A percentile compares a stretch with the other conserved stretches of the same genome.
phyloP scores from a whole-genome alignment of 2,329 filamentous ascomycete species.

The Aspergillus fumigatiaffinis region DNA sequence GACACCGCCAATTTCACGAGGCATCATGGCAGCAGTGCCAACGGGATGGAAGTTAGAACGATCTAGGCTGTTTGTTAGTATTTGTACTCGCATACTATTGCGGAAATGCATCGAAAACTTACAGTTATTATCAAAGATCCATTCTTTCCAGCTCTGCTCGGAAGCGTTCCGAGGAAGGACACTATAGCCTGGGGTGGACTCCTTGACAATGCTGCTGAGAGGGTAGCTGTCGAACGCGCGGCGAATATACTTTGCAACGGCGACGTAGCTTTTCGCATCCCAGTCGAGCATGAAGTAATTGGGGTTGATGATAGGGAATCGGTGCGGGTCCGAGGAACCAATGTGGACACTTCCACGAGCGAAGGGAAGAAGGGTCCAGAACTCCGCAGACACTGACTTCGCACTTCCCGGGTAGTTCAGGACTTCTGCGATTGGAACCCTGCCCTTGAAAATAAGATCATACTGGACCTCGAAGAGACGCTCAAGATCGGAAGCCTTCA shows the following conservation, averaged over 20 bases:
- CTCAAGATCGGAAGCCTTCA: slow-evolving; percentile 20
- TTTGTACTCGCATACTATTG: too few species aligned
- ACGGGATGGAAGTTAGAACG: slow-evolving; percentile 6
- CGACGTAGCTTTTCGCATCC: too few species aligned
- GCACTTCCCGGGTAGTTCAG: slow-evolving; percentile 16
- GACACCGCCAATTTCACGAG: slow-evolving; percentile 4
- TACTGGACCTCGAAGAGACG: slow-evolving; percentile 23
- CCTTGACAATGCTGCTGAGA: too few species aligned
- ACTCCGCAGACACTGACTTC: slow-evolving; percentile 15
- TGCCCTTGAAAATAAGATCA: slow-evolving; percentile 23
- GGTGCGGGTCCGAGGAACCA: slow-evolving; percentile 14
- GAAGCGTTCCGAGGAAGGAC: too few species aligned
- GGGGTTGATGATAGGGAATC: too few species aligned
- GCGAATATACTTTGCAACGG: too few species aligned
- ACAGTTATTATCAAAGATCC: too few species aligned
- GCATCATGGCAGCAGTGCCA: slow-evolving; percentile 6
- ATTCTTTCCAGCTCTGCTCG: too few species aligned
- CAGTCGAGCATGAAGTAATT: too few species aligned
- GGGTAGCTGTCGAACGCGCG: too few species aligned
- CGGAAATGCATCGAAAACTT: too few species aligned
- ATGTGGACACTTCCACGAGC: slow-evolving; percentile 25
- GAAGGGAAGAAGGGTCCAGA: slow-evolving; percentile 26
- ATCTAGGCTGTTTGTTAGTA: neutral
- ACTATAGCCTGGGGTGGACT: too few species aligned
- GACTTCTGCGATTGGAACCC: slow-evolving; percentile 23